Percentiles rank a stretch among this genome's conserved stretches.
Conservation (phyloP, 306 rosid genomes). For the Pterocarpus macrocarpus region DNA sequence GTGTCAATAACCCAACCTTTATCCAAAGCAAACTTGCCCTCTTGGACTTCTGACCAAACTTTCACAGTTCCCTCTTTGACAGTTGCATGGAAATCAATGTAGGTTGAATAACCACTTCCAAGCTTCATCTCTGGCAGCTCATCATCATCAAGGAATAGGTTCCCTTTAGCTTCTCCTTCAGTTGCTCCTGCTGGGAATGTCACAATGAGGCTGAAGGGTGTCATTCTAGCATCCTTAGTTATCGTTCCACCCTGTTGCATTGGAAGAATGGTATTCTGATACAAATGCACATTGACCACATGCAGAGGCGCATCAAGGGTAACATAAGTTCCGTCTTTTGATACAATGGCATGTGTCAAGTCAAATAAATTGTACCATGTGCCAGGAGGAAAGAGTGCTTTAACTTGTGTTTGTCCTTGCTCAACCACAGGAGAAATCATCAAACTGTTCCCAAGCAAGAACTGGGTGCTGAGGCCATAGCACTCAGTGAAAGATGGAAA, state of each 20-base stretch:
- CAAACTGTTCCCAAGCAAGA: conserved; percentile 75
- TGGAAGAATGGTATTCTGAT: conserved; percentile 81
- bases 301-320: conserved; percentile 88
- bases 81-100: conserved; percentile 70
- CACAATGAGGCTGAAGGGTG: conserved; percentile 77
- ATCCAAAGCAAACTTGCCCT: conserved; percentile 78
- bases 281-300: conserved; percentile 84
- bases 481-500: conserved; percentile 72
- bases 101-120: conserved; percentile 77
- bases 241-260: conserved; percentile 90
- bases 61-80: conserved; percentile 65
- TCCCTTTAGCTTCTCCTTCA: conserved; percentile 78
- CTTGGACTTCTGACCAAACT: conserved; percentile 86
- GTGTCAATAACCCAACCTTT: conserved; percentile 77
- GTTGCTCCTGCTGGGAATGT: conserved; percentile 72
- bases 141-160: conserved; percentile 81
- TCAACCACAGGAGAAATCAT: conserved; percentile 88
- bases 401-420: conserved; percentile 68
- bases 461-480: conserved; percentile 81
- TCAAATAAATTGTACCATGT: conserved; percentile 85
- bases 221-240: conserved; percentile 81
- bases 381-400: conserved; percentile 89
- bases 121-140: conserved; percentile 81
- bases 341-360: conserved; percentile 57
- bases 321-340: conserved; percentile 64